Percentiles rank a stretch among this genome's conserved stretches.
These are phyloP conservation scores for Chlamydomonas sphaeroides DNA, from an alignment of 139 green algal species.

Conservation along the genomic window DNA sequence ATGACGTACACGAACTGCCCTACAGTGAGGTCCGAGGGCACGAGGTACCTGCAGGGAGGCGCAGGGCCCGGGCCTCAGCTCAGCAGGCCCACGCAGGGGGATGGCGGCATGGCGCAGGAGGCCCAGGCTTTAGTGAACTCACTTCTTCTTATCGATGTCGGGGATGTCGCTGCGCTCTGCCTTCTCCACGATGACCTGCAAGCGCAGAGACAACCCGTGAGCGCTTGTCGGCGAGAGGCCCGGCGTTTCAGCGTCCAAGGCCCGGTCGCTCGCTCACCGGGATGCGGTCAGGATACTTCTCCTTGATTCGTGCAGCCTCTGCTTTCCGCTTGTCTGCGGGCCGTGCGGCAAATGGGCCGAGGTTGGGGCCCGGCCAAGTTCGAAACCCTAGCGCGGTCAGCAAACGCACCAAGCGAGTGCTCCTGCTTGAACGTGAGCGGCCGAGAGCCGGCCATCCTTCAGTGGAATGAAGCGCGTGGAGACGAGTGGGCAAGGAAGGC, in stretches of 20 bases:
- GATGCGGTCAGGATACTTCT: constrained; percentile 98
- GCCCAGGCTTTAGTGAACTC: constrained; percentile 34
- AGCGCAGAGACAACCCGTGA: too few relatives aligned
- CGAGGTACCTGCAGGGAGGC: constrained; percentile 90
- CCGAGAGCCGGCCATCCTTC: constrained; percentile 1
- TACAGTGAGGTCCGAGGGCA: constrained; percentile 96
- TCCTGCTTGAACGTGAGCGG: constrained; percentile 86
- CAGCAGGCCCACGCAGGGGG: too few relatives aligned
- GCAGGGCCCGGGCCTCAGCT: too few relatives aligned
- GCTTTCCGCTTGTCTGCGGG: constrained; percentile 93
- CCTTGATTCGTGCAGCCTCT: constrained; percentile 92
- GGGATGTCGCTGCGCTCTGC: constrained; percentile 95
- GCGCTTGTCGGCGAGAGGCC: background rate
- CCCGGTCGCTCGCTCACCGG: constrained; percentile 76
- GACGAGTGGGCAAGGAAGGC: too few relatives aligned
- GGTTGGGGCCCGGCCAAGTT: too few relatives aligned
- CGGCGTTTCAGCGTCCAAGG: background rate
- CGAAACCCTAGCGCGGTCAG: background rate
- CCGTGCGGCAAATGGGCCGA: too few relatives aligned
- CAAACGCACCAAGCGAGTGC: constrained; percentile 82
- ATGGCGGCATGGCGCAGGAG: background rate
- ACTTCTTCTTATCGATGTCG: constrained; percentile 99
- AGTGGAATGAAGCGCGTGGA: too few relatives aligned
- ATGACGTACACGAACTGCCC: constrained; percentile 99
- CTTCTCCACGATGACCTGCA: constrained; percentile 98